Evolutionary conservation across 148 eudicot genomes (phyloP), one percentile per base, ranked within the genome.

Genomic region (Vaccinium darrowii): DNA sequence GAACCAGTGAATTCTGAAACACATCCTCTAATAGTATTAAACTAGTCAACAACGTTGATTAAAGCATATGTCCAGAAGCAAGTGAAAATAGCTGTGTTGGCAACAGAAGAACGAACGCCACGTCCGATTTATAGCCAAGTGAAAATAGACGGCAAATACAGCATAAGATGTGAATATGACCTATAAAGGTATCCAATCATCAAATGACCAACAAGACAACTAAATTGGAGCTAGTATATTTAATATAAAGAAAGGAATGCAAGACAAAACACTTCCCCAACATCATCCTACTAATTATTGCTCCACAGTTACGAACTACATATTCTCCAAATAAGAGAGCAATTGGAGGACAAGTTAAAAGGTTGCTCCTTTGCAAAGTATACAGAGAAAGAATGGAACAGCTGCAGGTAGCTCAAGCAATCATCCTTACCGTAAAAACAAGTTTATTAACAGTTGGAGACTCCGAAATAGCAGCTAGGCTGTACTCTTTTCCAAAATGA

Each of bases 381-480:
- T 8, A 19, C 10, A 7, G 51, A 75, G 30, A 76, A 8, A 9
- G 14, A 9, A 47, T 76, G 27, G 16, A 76, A 21, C 13, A 76
- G 19, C 15, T 76, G 79, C 30, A 21, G 54, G 30, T 49, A 75
- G 53, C 49, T 75, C 78, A 43, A 39, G 53, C 12, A 75, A 18
- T 75, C 51, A 16, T 19, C 14, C 52, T 75, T 47, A 15, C 25
- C 47, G 53, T 19, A 47, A 36, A 36, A 39, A 67, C 16, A 67
- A 23, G 73, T 67, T 67, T 12, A 9, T 3, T 12, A 67, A 15
- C 73, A 67, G 36, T 43, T 2, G 27, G 50, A 19, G 51, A 36
- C 49, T 15, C 50, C 15, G 18, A 75, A 49, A 23, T 36, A 75
- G 78, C 78, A 75, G 78, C 78, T 75, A 75, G 78, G 78, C 49